phyloP scores from a whole-genome alignment of 345 rosid species.

The Euphorbia lathyris region DNA sequence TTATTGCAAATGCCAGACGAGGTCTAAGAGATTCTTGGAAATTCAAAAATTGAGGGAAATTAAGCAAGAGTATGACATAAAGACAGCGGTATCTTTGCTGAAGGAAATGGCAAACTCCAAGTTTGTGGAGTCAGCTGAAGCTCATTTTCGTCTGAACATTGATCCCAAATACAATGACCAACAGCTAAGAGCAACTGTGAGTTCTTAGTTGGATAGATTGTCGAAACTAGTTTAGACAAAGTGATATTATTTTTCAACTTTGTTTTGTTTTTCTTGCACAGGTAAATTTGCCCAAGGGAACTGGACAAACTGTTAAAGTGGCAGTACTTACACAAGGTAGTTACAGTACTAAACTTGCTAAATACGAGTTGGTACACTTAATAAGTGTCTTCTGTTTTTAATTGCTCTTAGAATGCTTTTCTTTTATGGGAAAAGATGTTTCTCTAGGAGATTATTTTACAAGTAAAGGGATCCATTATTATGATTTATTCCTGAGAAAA shows the following conservation, averaged over 20 bases:
- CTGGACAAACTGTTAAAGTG: constrained; percentile 86
- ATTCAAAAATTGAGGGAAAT: constrained; percentile 89
- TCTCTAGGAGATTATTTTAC: background rate
- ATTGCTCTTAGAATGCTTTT: background rate
- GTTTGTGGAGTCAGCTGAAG: constrained; percentile 89
- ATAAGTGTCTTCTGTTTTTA: background rate
- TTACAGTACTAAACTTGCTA: constrained; percentile 12
- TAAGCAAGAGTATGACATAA: constrained; percentile 70
- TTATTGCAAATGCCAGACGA: constrained; percentile 54
- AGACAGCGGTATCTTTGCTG: constrained; percentile 70
- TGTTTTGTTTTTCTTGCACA: constrained; percentile 23
- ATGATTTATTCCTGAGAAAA: too few species aligned
- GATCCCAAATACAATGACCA: constrained; percentile 97
- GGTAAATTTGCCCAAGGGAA: constrained; percentile 98
- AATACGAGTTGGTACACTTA: background rate
- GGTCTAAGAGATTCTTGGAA: constrained; percentile 98
- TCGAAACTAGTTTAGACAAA: background rate
- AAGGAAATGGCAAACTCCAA: constrained; percentile 64
- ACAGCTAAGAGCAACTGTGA: constrained; percentile 91
- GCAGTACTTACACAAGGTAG: constrained; percentile 98
- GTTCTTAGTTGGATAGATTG: constrained; percentile 17
- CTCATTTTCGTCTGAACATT: constrained; percentile 94
- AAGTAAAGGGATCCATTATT: too few species aligned
- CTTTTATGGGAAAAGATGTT: background rate
- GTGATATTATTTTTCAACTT: constrained; percentile 8